Base-by-base conservation (phyloP, 2,329 filamentous ascomycete species). In the Scedosporium boydii region DNA sequence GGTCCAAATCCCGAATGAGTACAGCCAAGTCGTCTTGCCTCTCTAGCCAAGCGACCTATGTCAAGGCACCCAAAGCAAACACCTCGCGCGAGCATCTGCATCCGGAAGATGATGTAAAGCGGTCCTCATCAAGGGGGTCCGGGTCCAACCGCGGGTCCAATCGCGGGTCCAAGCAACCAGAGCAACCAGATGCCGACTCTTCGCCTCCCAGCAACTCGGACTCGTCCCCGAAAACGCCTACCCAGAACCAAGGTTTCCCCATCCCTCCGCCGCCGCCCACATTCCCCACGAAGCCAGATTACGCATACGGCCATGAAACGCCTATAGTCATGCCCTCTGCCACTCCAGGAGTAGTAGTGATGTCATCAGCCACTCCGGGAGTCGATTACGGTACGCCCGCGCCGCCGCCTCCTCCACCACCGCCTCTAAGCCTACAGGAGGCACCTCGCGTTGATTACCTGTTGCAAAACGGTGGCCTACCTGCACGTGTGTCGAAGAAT, bases 361-460 rank as follows among this genome's bases (percentile, higher is more conserved):
- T 23, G 55, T 69, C 71, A n/a, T 67, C 70, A 12, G 72, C 74
- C 29, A 70, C 74, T 12, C 72, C 73, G 16, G 71, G 73, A 51
- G 69, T 73, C n/a, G 73, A 76, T 38, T 55, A 38, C 48, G 59
- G 59, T 48, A 42, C 53, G 6, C 76, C 81, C 3, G 76, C 76
- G 2, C 77, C 78, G 0, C 81, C 80, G 0, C 80, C 83, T 0
- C 79, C 83, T 1, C 83, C 91, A 1, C 91, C 90, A 0, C 91
- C 92, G 0, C 92, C 89, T 2, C 88, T 91, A 7, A 83, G 86
- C 67, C 77, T 87, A 60, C 80, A 87, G 53, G 86, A 91, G 48
- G 82, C 87, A 12, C 93, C 93, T 0, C 85, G 90, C 64, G 92
- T 98, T 18, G 93, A 98, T 72, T 98, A 98, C 71, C 80, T 98